These are phyloP conservation scores for Nidularia sp. DNA, from an alignment of 768 basidiomycete genomes.

Conservation along the genomic window DNA sequence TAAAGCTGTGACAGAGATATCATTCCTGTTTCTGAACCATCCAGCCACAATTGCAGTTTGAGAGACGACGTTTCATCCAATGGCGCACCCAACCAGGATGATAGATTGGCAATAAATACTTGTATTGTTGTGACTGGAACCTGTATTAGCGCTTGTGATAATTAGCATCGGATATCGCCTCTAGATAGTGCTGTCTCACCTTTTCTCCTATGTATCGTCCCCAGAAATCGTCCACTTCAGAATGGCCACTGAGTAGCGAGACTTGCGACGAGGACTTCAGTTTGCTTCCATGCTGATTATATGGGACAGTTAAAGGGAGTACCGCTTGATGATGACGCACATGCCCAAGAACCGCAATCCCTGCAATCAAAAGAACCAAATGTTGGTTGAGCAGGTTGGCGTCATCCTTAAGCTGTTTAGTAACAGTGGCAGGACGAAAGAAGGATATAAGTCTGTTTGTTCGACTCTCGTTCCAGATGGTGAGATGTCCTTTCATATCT, in stretches of 20 bases:
- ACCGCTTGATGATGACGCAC: constrained; percentile 5
- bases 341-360: constrained; percentile 8
- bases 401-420: constrained; percentile 16
- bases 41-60: neutral
- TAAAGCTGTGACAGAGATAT: neutral
- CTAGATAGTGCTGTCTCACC: constrained; percentile 4
- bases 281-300: neutral
- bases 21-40: neutral
- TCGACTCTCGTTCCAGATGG: constrained; percentile 10
- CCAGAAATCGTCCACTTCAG: constrained; percentile 17
- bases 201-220: constrained; percentile 14
- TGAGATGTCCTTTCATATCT: constrained; percentile 12
- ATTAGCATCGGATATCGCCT: no score
- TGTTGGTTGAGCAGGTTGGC: constrained; percentile 15
- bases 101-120: neutral
- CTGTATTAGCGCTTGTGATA: neutral
- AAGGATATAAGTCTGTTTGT: constrained; percentile 10
- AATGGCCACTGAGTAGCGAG: constrained; percentile 1
- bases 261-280: neutral
- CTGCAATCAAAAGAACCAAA: constrained; percentile 14
- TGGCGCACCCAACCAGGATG: constrained; percentile 1
- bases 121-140: constrained; percentile 1
- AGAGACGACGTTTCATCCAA: neutral
- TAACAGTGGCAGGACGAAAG: constrained; percentile 11
- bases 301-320: neutral